Evolutionary conservation across 495 filamentous ascomycete species (phyloP), one percentile per base, ranked within the genome.

Genomic region (Cudoniella acicularis): DNA sequence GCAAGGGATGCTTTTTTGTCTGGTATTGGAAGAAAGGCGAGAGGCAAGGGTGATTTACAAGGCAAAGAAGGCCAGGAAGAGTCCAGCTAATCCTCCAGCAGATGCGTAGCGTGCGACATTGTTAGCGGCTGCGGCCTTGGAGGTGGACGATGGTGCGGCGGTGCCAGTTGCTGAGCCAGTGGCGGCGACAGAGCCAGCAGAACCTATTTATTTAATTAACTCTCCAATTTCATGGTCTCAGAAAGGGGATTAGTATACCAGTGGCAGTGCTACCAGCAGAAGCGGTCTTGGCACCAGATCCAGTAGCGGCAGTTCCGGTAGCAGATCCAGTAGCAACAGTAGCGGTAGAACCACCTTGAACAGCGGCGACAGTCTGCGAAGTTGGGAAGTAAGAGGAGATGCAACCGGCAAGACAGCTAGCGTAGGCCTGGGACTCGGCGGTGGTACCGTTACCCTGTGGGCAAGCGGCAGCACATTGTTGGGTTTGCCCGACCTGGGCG

Each of bases 391-490:
- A 21, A 10, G 16, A 13, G 18, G 51, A 10, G 13, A 23, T 20
- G 22, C 51, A 54, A 10, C 18, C n/a, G 13, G 10, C 2, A 2
- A 54, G 16, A 54, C 51, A 54, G 16, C 21, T 25, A 11, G 30
- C 20, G 21, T 54, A 54, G 3, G 13, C 16, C 6, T 41, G 17
- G 4, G 26, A 40, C 30, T 42, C 11, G 18, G 51, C 21, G 16
- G 40, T 20, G 10, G 13, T 54, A 16, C 51, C 51, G n/a, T 54
- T 30, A 3, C 51, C 51, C 24, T 54, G 51, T 9, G 21, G 10
- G n/a, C 51, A 54, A 17, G 40, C 42, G 13, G 30, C n/a, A 22
- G 51, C 26, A 30, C 51, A 54, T 11, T 54, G 26, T 13, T 54
- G 40, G 27, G 51, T 24, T 6, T 36, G 13, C 8, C 26, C 8